Evolutionary conservation across 768 basidiomycete species (phyloP).

Genomic region (Boletus vinaceobasis): DNA sequence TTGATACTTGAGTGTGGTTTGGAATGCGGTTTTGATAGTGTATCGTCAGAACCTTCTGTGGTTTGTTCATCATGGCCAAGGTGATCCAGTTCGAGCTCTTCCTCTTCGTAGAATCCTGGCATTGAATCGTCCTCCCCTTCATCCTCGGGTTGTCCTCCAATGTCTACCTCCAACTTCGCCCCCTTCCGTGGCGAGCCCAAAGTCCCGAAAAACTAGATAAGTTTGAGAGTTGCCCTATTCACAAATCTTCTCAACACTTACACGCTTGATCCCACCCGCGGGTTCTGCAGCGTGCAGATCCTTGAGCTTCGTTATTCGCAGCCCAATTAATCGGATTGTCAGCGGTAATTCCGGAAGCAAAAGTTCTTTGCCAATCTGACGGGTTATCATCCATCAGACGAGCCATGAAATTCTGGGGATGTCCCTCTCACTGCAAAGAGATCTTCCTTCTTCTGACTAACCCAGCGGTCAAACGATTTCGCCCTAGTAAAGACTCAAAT

Average conservation of each 20-base stretch:
- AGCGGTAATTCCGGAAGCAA: conserved; percentile 78
- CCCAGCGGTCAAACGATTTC: conserved; percentile 72
- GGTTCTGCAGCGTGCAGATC: conserved; percentile 58
- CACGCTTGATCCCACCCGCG: conserved; percentile 67
- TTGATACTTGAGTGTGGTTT: conserved; percentile 14
- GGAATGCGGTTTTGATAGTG: neutral
- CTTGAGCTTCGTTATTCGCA: conserved; percentile 85
- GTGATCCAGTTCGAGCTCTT: conserved; percentile 28
- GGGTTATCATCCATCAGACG: conserved; percentile 6
- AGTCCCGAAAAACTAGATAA: conserved; percentile 56
- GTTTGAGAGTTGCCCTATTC: neutral
- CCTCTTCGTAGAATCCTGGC: conserved; percentile 53
- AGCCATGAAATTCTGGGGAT: neutral
- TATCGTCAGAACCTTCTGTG: conserved; percentile 8
- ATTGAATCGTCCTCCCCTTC: conserved; percentile 36
- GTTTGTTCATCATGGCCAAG: conserved; percentile 4
- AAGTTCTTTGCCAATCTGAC: conserved; percentile 75
- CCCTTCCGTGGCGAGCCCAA: conserved; percentile 39
- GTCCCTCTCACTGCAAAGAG: conserved; percentile 58
- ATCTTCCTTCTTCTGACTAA: conserved; percentile 72
- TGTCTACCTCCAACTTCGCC: conserved; percentile 29
- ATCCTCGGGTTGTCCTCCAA: conserved; percentile 17
- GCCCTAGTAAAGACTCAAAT: conserved; percentile 73
- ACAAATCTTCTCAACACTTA: conserved; percentile 32
- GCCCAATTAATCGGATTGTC: conserved; percentile 78